Evolutionary conservation across 2,329 filamentous ascomycete genomes (phyloP).

Genomic region (Davidsoniella neocaledoniae): DNA sequence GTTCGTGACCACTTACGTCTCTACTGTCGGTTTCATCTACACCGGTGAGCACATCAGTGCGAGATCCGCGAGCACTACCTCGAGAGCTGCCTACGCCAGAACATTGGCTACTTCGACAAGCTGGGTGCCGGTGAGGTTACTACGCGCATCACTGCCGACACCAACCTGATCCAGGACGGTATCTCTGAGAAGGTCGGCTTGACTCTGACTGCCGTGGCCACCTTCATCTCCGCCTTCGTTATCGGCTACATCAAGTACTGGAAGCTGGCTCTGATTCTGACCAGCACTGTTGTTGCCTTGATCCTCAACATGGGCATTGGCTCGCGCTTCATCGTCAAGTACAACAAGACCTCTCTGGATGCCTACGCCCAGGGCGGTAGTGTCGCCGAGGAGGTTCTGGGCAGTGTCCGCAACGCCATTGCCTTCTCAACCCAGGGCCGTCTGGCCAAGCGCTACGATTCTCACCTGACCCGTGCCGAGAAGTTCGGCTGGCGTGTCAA

Average conservation of each 20-base stretch:
- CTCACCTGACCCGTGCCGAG: slow-evolving; percentile 55
- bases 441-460: slow-evolving; percentile 72
- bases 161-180: slow-evolving; percentile 82
- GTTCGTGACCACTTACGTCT: slow-evolving; percentile 53
- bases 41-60: slow-evolving; percentile 62
- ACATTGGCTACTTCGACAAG: slow-evolving; percentile 87
- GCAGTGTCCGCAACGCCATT: slow-evolving; percentile 78
- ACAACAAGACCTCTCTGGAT: slow-evolving; percentile 58
- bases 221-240: slow-evolving; percentile 75
- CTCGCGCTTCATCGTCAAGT: slow-evolving; percentile 61
- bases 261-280: slow-evolving; percentile 80
- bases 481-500: slow-evolving; percentile 64
- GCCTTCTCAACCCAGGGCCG: slow-evolving; percentile 91
- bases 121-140: slow-evolving; percentile 86
- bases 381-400: slow-evolving; percentile 85
- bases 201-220: slow-evolving; percentile 58
- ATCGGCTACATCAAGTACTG: slow-evolving; percentile 85
- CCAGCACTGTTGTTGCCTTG: slow-evolving; percentile 66
- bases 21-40: slow-evolving; percentile 81
- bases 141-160: slow-evolving; percentile 85
- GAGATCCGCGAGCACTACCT: slow-evolving; percentile 76
- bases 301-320: slow-evolving; percentile 59
- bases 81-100: slow-evolving; percentile 66
- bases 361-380: slow-evolving; percentile 74
- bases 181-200: slow-evolving; percentile 80